Evolutionary conservation across 257 asterid genomes (phyloP), one percentile per base, ranked within the genome.

Genomic region (Solanum sejunctum): DNA sequence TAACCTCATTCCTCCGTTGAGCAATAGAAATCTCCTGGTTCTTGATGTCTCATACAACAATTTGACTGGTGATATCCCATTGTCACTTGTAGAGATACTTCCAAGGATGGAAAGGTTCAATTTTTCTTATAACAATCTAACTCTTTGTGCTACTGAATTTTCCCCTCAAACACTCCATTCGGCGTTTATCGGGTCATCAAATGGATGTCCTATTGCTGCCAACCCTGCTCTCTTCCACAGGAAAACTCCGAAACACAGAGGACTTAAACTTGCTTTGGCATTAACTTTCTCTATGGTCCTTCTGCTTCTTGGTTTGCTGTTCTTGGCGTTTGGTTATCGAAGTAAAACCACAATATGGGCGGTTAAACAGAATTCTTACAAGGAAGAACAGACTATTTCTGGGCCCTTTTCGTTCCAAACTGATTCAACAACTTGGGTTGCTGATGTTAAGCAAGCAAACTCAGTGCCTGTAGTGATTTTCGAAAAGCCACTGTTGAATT

Each of bases 181-280:
- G 0, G 84, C 98, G 20, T 95, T 96, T 67, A 39, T 93, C 6
- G 99, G 98, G 28, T 94, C 95, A 13, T 87, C 89, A 3, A 91
- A 90, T 77, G 94, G 95, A 87, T 96, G 99, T 80, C 99, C 99
- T 0, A 91, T 96, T 43, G 98, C 99, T 43, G 99, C 98, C 78
- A 92, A 95, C 9, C 97, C 98, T 0, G 92, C 87, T 23, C 90
- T 92, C 49, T 91, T 95, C 58, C 88, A 86, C 81, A 89, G 66
- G 83, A 89, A 89, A 82, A 17, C 87, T 77, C 88, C 90, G 1
- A 89, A 88, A 43, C 95, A 90, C 84, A 82, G 92, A 81, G 98
- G 93, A 12, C 90, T 95, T 36, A 90, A 92, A 89, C 91, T 96
- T 78, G 97, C 98, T 39, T 64, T 96, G 66, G 93, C 87, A 63